Conservation (phyloP, 805 yeast genomes). For the Vanderwaltozyma verrucispora region DNA sequence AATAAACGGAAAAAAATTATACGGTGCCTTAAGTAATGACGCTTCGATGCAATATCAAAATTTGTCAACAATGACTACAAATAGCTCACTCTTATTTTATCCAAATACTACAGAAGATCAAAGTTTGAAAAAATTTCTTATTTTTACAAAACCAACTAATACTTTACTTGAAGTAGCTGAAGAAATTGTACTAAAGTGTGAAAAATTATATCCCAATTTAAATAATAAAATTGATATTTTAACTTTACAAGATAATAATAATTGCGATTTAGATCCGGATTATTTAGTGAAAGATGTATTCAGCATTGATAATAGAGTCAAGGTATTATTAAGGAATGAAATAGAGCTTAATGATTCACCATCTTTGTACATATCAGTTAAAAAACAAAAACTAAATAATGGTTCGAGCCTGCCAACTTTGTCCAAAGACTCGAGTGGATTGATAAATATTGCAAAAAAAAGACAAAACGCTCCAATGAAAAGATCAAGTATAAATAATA, state of each 20-base stretch:
- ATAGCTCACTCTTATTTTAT: background rate
- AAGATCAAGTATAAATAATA: conserved; percentile 4
- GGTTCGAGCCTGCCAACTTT: conserved; percentile 4
- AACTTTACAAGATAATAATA: conserved; percentile 55
- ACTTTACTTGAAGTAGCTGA: conserved; percentile 39
- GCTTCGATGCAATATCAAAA: background rate
- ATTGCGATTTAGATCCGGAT: conserved; percentile 75
- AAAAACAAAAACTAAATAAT: conserved; percentile 18
- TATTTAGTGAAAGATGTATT: conserved; percentile 57
- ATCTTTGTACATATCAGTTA: conserved; percentile 17
- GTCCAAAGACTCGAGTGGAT: conserved; percentile 6
- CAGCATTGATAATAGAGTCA: conserved; percentile 36
- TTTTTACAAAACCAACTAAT: conserved; percentile 42
- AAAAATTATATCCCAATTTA: conserved; percentile 51
- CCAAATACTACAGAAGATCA: background rate
- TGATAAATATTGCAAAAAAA: conserved; percentile 17
- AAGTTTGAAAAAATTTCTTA: conserved; percentile 46
- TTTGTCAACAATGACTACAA: conserved; percentile 6
- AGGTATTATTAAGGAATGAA: conserved; percentile 36
- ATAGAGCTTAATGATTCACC: conserved; percentile 22
- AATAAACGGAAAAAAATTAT: background rate
- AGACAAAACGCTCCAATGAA: conserved; percentile 9
- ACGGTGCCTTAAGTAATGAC: background rate
- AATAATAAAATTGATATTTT: conserved; percentile 44
- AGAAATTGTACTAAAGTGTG: conserved; percentile 46